Base-by-base conservation (phyloP, 805 yeast genomes). In the Novakomyces olei region DNA sequence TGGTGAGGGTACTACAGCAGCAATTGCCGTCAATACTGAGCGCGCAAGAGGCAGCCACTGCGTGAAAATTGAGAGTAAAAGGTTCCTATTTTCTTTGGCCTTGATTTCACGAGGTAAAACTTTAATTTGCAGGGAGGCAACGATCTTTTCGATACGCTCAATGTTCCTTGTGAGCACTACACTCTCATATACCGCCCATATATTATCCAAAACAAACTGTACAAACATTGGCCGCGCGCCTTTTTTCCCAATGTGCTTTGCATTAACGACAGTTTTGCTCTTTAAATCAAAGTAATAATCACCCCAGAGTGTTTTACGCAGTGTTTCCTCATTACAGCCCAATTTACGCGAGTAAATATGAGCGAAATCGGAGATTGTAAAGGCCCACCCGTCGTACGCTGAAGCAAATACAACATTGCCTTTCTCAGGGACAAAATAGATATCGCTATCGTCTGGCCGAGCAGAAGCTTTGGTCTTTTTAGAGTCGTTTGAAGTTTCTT, bases 361-460 rank as follows among this genome's bases (percentile, higher is more conserved):
- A 5, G 94, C 77, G 52, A 88, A 77, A 41, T 88, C 93, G 33
- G 78, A 69, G 32, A 88, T 61, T 27, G 79, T 76, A 51, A 88
- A 88, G 1, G 96, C 99, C 96, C 98, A 88, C 8, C 96, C 96
- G 54, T 88, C 98, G 14, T 76, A 61, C 1, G 98, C 98, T 22
- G 72, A 63, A 1, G 92, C 85, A 57, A 85, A 85, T 0, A 85
- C 68, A 4, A 85, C 94, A 46, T 85, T 85, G 47, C 80, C 80
- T 41, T 68, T 65, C 32, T 74, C 77, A 0, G 99, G 98, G 12
- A 78, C 63, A 40, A 85, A 85, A 48, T 83, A 83, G 17, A 83
- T 54, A 43, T 72, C 91, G 23, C 72, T 67, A 49, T 83, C 96
- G 41, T 70, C 76, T n/a, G n/a, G n/a, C n/a, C n/a, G n/a, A n/a